Conservation (phyloP, 2,329 filamentous ascomycete genomes). For the Raffaelea albimanens region DNA sequence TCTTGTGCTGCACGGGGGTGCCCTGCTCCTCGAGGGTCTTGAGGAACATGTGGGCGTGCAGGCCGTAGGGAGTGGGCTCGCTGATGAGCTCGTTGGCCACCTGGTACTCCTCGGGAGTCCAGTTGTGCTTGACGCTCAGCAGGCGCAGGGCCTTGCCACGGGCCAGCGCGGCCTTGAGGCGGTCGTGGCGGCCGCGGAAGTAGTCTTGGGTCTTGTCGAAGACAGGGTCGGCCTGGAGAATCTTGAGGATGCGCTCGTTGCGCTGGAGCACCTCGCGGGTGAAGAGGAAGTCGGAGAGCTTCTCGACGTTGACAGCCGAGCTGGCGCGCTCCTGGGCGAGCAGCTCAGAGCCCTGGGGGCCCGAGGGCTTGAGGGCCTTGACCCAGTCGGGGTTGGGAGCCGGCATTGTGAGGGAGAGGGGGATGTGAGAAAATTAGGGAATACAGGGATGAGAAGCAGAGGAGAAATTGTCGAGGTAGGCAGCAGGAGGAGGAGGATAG, state of each 20-base stretch:
- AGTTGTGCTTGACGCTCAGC: conserved; percentile 56
- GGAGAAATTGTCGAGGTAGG: no score
- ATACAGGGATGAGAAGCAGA: no score
- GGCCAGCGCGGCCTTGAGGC: conserved; percentile 60
- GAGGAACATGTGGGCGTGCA: conserved; percentile 50
- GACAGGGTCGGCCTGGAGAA: conserved; percentile 58
- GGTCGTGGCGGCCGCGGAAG: conserved; percentile 59
- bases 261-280: conserved; percentile 54
- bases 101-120: conserved; percentile 54
- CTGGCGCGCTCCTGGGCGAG: conserved; percentile 58
- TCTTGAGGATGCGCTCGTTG: conserved; percentile 49
- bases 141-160: conserved; percentile 62
- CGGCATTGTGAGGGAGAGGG: not conserved
- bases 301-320: conserved; percentile 57
- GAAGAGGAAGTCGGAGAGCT: conserved; percentile 60
- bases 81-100: conserved; percentile 60
- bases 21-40: conserved; percentile 60
- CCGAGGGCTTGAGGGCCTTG: conserved; percentile 31
- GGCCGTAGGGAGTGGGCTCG: conserved; percentile 61
- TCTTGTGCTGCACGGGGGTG: conserved; percentile 62
- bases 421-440: no score
- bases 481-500: no score
- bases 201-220: conserved; percentile 76
- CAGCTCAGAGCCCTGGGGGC: conserved; percentile 59
- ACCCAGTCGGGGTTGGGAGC: conserved; percentile 14